phyloP scores from a whole-genome alignment of 768 basidiomycete genomes.

The Suillus discolor region DNA sequence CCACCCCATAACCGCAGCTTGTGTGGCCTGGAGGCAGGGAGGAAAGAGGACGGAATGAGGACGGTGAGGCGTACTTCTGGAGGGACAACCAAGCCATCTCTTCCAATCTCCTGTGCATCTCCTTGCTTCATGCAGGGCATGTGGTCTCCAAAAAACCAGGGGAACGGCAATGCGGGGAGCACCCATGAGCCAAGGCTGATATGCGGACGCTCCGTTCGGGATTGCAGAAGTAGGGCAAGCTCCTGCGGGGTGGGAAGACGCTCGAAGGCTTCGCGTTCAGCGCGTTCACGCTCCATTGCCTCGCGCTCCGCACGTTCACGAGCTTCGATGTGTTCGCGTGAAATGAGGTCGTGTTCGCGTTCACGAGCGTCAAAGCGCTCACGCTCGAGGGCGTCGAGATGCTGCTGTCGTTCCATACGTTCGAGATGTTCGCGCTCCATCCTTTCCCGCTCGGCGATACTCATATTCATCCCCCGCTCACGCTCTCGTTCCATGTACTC shows the following conservation, averaged over 20 bases:
- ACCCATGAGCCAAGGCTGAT: conserved; percentile 32
- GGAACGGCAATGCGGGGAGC: conserved; percentile 34
- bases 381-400: conserved; percentile 30
- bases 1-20: conserved; percentile 74
- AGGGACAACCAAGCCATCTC: conserved; percentile 20
- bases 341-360: conserved; percentile 3
- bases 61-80: conserved; percentile 47
- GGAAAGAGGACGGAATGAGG: conserved; percentile 58
- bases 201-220: conserved; percentile 31
- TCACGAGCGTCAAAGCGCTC: conserved; percentile 24
- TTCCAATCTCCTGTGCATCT: conserved; percentile 23
- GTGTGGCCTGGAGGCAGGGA: conserved; percentile 56
- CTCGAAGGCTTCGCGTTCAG: conserved; percentile 18
- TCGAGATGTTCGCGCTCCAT: conserved; percentile 34
- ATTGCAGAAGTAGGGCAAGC: conserved; percentile 31
- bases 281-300: conserved; percentile 4
- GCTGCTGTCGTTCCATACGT: conserved; percentile 31
- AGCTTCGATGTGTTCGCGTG: conserved; percentile 10
- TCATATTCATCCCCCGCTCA: conserved; percentile 1
- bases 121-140: conserved; percentile 27
- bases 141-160: conserved; percentile 37
- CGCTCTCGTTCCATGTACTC: conserved; percentile 33
- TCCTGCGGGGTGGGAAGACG: conserved; percentile 36
- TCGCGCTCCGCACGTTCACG: conserved; percentile 16
- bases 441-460: conserved; percentile 14